Conservation (phyloP, 2,329 filamentous ascomycete species). For the Xylariaceae sp. region DNA sequence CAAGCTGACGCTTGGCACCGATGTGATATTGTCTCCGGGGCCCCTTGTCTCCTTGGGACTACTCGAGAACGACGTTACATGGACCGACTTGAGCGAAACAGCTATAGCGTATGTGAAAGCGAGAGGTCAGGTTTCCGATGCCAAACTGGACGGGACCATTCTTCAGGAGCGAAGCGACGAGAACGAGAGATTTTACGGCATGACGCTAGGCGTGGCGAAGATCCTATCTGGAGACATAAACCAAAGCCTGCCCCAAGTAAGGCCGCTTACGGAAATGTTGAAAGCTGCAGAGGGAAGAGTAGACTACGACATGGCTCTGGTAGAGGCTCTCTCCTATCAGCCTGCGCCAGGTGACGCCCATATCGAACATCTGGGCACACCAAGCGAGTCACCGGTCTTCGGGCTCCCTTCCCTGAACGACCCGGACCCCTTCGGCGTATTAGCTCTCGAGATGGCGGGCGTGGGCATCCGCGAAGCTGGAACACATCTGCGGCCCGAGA, state of each 20-base stretch:
- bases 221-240: conserved; percentile 53
- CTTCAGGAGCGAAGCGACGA: conserved; percentile 53
- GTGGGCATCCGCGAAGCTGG: conserved; percentile 89
- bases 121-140: conserved; percentile 49
- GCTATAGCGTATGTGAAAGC: conserved; percentile 56
- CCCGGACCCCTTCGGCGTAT: conserved; percentile 85
- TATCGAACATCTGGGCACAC: conserved; percentile 41
- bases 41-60: conserved; percentile 58
- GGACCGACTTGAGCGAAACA: conserved; percentile 48
- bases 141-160: conserved; percentile 52
- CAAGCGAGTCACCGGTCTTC: conserved; percentile 50
- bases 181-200: conserved; percentile 54
- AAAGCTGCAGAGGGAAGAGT: conserved; percentile 80
- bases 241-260: conserved; percentile 49
- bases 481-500: conserved; percentile 64
- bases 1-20: conserved; percentile 73
- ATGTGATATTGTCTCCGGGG: conserved; percentile 70
- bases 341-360: conserved; percentile 71
- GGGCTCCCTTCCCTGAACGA: conserved; percentile 75
- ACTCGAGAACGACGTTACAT: conserved; percentile 45
- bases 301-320: conserved; percentile 63
- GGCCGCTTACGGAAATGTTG: conserved; percentile 70
- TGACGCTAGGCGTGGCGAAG: conserved; percentile 47
- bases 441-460: conserved; percentile 85
- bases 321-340: conserved; percentile 58